A percentile compares a stretch with the other conserved stretches of the same genome.
Conservation (phyloP, 306 rosid species). For the Vigna radiata region DNA sequence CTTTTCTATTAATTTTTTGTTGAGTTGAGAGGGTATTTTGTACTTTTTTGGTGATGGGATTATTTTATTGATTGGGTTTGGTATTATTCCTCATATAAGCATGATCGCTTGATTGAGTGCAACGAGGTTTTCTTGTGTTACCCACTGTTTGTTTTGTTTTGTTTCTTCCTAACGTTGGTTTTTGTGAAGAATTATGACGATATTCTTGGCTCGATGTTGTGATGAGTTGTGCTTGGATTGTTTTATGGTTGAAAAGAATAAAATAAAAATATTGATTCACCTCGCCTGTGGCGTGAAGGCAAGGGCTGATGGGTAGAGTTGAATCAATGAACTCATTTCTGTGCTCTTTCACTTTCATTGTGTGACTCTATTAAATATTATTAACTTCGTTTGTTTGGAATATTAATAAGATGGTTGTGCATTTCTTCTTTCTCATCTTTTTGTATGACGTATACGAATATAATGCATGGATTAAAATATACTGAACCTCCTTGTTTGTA, state of each 20-base stretch:
- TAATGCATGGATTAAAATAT: not conserved
- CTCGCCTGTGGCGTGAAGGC: slow-evolving; percentile 14
- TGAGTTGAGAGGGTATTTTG: slow-evolving; percentile 8
- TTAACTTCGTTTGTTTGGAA: slow-evolving; percentile 8
- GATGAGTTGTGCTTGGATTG: slow-evolving; percentile 19
- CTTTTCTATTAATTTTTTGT: not conserved
- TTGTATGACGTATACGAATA: not conserved
- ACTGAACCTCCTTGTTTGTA: not conserved
- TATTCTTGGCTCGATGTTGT: not conserved
- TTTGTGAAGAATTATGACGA: slow-evolving; percentile 5
- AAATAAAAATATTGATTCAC: not conserved
- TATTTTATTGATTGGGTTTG: slow-evolving; percentile 2
- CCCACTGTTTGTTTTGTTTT: not conserved
- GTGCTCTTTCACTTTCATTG: not conserved
- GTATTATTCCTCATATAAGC: not conserved
- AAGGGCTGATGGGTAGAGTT: slow-evolving; percentile 19
- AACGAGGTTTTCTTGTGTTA: slow-evolving; percentile 1
- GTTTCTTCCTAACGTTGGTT: not conserved
- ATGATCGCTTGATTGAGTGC: slow-evolving; percentile 12
- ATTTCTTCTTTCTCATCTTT: not conserved
- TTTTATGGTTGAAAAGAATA: not conserved
- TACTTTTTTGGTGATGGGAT: not conserved
- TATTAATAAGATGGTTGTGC: slow-evolving; percentile 24
- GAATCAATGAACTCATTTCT: slow-evolving; percentile 1
- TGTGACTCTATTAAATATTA: slow-evolving; percentile 25